Base-by-base conservation (phyloP, 805 yeast species). In the Jamesozyma piceae region DNA sequence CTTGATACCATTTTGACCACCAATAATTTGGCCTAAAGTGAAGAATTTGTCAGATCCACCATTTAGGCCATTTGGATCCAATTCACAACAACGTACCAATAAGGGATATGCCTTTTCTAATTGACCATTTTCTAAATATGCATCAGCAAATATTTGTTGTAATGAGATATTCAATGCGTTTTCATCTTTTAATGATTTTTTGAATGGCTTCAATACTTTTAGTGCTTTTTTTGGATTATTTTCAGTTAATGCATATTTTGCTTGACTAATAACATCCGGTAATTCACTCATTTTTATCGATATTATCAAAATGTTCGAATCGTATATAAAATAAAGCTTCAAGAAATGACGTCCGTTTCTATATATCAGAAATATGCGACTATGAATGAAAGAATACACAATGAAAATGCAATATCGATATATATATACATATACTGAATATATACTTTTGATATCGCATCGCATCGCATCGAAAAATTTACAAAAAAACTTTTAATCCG, bases 1-100 rank as follows among this genome's bases (percentile, higher is more conserved):
- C 10, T 67, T 60, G 15, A 85, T 57, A 9, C 97, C 97, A 50
- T 78, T 82, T 15, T 49, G 52, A 27, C 95, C 96, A 35, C 97
- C 97, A 22, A 81, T 69, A 41, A 90, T 78, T 66, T 90, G 98
- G 2, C 97, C 98, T 48, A 90, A 66, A 63, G 89, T 87, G 42
- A 92, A 72, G 58, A 84, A 89, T 65, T 88, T 89, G 57, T 85
- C 95, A 13, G 78, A 79, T 2, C 65, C 64, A 1, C 90, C 92
- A 35, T 63, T 52, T 2, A 56, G 48, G 1, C 86, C 95, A 2
- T 68, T 60, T 2, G 82, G 78, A 62, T 89, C 97, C 41, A 81
- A 48, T 47, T 76, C 76, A 45, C 89, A 78, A 2, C 88, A 78
- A 35, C 63, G 64, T 8, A 62, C 60, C 40, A 90, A 67, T 13